These are phyloP conservation scores for Hydrangea macrophylla DNA, from an alignment of 148 eudicot genomes.

Conservation along the genomic window DNA sequence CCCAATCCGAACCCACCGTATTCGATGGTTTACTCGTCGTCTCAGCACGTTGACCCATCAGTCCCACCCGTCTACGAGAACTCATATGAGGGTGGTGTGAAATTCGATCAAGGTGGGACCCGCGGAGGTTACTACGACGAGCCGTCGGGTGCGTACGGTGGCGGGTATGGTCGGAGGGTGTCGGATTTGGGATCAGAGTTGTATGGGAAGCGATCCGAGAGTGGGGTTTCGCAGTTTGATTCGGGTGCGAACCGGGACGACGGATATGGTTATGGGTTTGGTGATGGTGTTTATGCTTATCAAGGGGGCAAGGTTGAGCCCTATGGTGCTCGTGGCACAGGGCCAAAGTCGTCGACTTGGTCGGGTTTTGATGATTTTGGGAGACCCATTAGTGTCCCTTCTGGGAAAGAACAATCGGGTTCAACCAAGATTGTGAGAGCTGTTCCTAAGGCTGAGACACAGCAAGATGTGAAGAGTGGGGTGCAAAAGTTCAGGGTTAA, in stretches of 20 bases:
- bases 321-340: constrained; percentile 69
- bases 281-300: constrained; percentile 71
- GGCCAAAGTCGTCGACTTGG: constrained; percentile 52
- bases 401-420: constrained; percentile 31
- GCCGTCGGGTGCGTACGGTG: constrained; percentile 24
- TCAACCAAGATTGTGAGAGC: constrained; percentile 73
- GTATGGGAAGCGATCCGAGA: constrained; percentile 32
- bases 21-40: constrained; percentile 11
- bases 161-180: constrained; percentile 28
- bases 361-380: constrained; percentile 89
- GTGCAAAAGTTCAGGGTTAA: constrained; percentile 88
- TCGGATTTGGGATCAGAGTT: constrained; percentile 32
- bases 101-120: constrained; percentile 34
- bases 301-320: constrained; percentile 65
- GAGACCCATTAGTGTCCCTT: constrained; percentile 55
- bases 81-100: constrained; percentile 23
- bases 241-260: constrained; percentile 35
- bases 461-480: constrained; percentile 58
- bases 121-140: constrained; percentile 42
- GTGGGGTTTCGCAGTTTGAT: constrained; percentile 24
- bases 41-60: constrained; percentile 10
- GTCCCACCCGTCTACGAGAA: constrained; percentile 21
- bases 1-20: constrained; percentile 12
- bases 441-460: constrained; percentile 62
- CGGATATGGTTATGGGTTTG: constrained; percentile 32